Conservation (phyloP, 495 filamentous ascomycete species). For the Rhypophila decipiens region DNA sequence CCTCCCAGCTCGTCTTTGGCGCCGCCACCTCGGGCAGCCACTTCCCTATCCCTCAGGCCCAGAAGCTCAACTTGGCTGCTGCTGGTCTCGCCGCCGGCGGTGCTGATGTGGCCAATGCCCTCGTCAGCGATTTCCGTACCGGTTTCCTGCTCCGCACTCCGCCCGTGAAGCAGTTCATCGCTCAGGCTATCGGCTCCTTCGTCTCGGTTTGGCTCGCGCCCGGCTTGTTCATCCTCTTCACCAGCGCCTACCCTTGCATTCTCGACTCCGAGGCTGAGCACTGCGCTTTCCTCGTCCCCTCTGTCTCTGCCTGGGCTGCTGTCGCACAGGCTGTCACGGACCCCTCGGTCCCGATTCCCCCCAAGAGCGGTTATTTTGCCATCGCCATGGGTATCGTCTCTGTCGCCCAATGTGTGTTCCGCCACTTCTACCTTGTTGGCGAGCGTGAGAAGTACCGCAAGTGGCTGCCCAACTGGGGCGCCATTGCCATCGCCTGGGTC, state of each 20-base stretch:
- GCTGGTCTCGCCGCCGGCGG: conserved; percentile 54
- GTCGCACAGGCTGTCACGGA: conserved; percentile 59
- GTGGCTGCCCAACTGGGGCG: conserved; percentile 64
- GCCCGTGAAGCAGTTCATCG: conserved; percentile 57
- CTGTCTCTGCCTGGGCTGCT: conserved; percentile 60
- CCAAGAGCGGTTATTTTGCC: conserved; percentile 48
- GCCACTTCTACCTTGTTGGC: conserved; percentile 50
- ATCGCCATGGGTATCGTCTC: conserved; percentile 49
- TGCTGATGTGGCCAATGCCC: conserved; percentile 48
- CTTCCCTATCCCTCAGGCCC: conserved; percentile 41
- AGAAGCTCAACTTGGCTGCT: conserved; percentile 57
- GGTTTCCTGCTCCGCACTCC: conserved; percentile 58
- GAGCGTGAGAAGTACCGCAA: conserved; percentile 42
- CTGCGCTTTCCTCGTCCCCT: conserved; percentile 53
- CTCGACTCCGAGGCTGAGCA: conserved; percentile 27
- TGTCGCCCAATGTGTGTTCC: conserved; percentile 45
- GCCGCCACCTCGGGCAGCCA: conserved; percentile 49
- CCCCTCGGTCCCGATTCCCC: conserved; percentile 50
- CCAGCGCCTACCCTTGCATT: conserved; percentile 61
- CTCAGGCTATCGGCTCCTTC: conserved; percentile 54
- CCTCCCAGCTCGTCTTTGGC: conserved; percentile 61
- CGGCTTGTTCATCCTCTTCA: conserved; percentile 58
- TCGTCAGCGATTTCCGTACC: conserved; percentile 56
- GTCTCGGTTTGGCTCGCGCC: conserved; percentile 58
- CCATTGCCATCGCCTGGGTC: conserved; percentile 58